These are phyloP conservation scores for Pseudogymnoascus sp. DNA, from an alignment of 2,329 filamentous ascomycete genomes.

Conservation along the genomic window DNA sequence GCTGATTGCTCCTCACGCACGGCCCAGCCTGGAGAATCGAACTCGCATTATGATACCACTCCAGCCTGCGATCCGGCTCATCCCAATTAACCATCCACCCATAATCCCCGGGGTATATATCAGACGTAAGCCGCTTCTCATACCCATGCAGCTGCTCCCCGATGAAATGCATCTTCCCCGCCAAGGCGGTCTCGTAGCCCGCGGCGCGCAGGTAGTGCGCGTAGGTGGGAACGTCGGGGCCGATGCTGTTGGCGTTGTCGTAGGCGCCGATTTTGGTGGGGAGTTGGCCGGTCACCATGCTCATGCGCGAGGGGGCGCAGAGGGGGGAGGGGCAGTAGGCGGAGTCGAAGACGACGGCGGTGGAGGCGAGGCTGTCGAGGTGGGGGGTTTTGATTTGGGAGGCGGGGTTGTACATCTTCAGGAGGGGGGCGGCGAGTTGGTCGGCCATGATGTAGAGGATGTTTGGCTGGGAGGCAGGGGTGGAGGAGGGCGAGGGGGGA, in stretches of 20 bases:
- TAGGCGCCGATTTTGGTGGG: conserved; percentile 88
- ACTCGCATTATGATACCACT: conserved; percentile 96
- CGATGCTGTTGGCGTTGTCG: conserved; percentile 82
- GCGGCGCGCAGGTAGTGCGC: conserved; percentile 80
- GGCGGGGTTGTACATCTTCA: conserved; percentile 84
- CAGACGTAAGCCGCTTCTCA: conserved; percentile 83
- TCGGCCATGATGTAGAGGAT: conserved; percentile 96
- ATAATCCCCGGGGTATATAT: conserved; percentile 91
- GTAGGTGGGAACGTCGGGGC: conserved; percentile 80
- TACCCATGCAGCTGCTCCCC: conserved; percentile 93
- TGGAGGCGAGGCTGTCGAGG: conserved; percentile 71
- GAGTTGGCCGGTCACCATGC: conserved; percentile 85
- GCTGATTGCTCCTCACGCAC: conserved; percentile 85
- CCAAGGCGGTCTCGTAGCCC: conserved; percentile 83
- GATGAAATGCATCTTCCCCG: conserved; percentile 97
- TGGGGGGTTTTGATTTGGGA: conserved; percentile 91
- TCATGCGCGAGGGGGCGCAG: conserved; percentile 87
- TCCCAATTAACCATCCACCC: conserved; percentile 97
- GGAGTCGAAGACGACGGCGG: conserved; percentile 83
- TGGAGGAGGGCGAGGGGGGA: conserved; percentile 22
- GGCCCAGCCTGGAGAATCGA: conserved; percentile 85
- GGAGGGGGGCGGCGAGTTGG: conserved; percentile 80
- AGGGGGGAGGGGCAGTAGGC: conserved; percentile 92
- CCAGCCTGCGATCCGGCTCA: conserved; percentile 72
- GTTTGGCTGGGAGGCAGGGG: conserved; percentile 49